phyloP scores from a whole-genome alignment of 306 rosid species.

The Casuarina glauca region DNA sequence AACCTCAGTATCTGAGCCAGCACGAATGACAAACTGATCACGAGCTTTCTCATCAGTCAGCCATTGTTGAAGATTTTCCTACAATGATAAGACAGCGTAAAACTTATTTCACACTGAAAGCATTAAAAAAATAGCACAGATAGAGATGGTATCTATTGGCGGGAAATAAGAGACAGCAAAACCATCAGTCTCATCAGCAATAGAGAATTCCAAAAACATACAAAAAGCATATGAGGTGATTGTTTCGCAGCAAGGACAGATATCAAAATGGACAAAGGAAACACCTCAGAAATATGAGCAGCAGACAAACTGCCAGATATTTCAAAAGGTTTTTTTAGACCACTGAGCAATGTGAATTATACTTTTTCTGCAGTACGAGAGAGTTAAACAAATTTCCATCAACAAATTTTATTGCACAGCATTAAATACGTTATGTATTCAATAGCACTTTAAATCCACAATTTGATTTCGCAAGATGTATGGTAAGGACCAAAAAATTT shows the following conservation, averaged over 20 bases:
- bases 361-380: not conserved
- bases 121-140: not conserved
- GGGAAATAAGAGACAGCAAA: not conserved
- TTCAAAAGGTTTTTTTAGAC: not conserved
- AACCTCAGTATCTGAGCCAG: constrained; percentile 86
- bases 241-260: not conserved
- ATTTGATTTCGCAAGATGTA: not conserved
- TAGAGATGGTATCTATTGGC: not conserved
- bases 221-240: too few relatives aligned
- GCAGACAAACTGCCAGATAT: not conserved
- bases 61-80: constrained; percentile 96
- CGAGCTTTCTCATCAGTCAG: constrained; percentile 89
- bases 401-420: not conserved
- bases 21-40: constrained; percentile 90
- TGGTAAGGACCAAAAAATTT: not conserved
- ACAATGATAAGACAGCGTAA: constrained; percentile 10
- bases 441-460: not conserved
- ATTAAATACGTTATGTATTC: not conserved
- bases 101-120: not conserved
- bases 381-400: not conserved
- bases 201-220: not conserved
- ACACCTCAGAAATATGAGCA: not conserved
- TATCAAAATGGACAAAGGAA: not conserved
- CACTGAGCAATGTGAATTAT: not conserved
- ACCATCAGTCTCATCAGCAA: not conserved